These are phyloP conservation scores for Aspergillus quadricinctus DNA, from an alignment of 2,329 filamentous ascomycete species.

Conservation along the genomic window DNA sequence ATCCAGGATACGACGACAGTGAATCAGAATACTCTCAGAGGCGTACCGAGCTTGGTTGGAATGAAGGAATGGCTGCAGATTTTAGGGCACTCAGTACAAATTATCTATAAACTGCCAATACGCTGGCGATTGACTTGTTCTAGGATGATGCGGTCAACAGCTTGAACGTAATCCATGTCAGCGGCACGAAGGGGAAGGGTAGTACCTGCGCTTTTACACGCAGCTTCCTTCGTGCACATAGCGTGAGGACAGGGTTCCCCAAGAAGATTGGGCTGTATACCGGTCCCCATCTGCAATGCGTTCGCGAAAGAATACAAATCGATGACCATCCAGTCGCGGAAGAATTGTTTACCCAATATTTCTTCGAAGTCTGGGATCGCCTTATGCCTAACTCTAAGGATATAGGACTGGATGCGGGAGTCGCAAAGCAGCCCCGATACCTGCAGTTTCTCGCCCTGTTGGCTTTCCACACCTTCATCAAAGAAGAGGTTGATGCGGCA, in stretches of 20 bases:
- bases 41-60: conserved; percentile 25
- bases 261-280: conserved; percentile 23
- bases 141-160: conserved; percentile 47
- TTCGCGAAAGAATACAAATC: conserved; percentile 38
- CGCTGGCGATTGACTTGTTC: conserved; percentile 1
- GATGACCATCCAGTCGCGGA: conserved; percentile 25
- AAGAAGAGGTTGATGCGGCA: conserved; percentile 58
- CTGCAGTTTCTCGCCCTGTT: conserved; percentile 60
- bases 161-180: conserved; percentile 66
- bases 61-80: conserved; percentile 30
- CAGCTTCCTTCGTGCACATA: conserved; percentile 49
- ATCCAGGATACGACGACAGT: conserved; percentile 1
- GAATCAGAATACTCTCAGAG: conserved; percentile 13
- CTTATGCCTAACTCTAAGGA: conserved; percentile 31
- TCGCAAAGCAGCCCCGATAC: conserved; percentile 35
- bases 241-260: conserved; percentile 24
- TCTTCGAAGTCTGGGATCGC: conserved; percentile 31
- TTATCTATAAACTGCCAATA: not conserved
- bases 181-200: conserved; percentile 74
- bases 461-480: conserved; percentile 61
- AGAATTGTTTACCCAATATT: conserved; percentile 17
- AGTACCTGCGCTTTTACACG: conserved; percentile 61
- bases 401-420: conserved; percentile 3
- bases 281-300: conserved; percentile 24
- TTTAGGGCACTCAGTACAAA: conserved; percentile 27